Conservation (phyloP, 2,329 filamentous ascomycete species). For the Aspergillus fijiensis region DNA sequence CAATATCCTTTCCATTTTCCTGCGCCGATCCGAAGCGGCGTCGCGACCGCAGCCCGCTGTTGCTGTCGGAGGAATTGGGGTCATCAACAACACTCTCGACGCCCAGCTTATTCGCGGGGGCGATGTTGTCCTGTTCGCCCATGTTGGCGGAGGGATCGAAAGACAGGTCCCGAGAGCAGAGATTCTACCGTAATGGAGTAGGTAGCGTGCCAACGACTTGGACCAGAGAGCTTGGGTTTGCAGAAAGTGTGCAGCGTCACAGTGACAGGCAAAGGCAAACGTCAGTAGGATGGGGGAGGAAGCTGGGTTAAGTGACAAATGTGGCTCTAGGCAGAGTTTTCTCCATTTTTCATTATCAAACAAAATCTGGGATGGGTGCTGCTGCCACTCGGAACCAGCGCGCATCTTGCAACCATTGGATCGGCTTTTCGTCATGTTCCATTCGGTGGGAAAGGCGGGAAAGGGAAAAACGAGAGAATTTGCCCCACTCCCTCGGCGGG, state of each 20-base stretch:
- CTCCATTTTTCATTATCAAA: not conserved
- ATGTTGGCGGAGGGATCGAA: not conserved
- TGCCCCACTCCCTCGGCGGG: not conserved
- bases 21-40: not conserved
- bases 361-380: not conserved
- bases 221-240: not conserved
- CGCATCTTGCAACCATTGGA: not conserved
- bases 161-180: not conserved
- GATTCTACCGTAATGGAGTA: not conserved
- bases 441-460: not conserved
- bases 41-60: not conserved
- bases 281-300: not conserved
- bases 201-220: not conserved
- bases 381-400: not conserved
- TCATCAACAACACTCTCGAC: not conserved
- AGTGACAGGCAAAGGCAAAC: not conserved
- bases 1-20: constrained; percentile 2
- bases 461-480: not conserved
- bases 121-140: not conserved
- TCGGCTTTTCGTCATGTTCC: not conserved
- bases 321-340: not conserved
- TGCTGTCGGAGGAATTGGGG: not conserved
- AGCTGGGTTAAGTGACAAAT: not conserved
- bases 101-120: not conserved
- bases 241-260: not conserved